Evolutionary conservation across 192 early-diverging fungal species (phyloP), one percentile per base, ranked within the genome.

Genomic region (Linnemannia schmuckeri): DNA sequence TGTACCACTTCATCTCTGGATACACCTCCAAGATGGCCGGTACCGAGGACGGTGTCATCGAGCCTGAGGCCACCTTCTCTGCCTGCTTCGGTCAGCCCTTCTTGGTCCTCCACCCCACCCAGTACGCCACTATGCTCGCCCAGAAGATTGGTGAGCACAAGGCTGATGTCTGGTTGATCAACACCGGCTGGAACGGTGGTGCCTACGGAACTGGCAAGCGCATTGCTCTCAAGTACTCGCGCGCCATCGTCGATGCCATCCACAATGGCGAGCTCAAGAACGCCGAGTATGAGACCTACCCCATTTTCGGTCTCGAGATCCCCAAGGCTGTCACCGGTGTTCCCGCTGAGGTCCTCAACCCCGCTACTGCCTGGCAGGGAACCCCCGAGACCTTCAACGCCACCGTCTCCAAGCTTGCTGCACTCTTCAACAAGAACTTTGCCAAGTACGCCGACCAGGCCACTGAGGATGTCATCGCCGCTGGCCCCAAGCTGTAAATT

Each of bases 11-110:
- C 89, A 98, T 99, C 89, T 96, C 95, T 82, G 98, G 98, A 57
- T 99, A 99, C 93, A 99, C 98, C 30, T 96, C 98, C 86, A 99
- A 99, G 94, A 96, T 99, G 82, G 95, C 98, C 54, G 98, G 98
- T 72, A 99, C 98, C 71, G 98, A 99, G 88, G 96, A 97, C 41
- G 98, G 98, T 82, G 93, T 99, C 69, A 94, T 93, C 42, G 96
- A 97, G 89, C 98, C 98, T 27, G 89, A 92, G 87, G 96, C 98
- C 38, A 98, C 97, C 37, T 99, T 99, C 91, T 96, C 95, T 68
- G 93, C 96, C 49, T 98, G 96, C 93, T 98, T 96, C 82, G 97
- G 97, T 82, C 94, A 96, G 88, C 97, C 98, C 41, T 99, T 99
- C 95, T 91, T 99, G 46, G 97, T 98, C 74, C 95, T 96, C 92